A percentile compares a stretch with the other conserved stretches of the same genome.
Evolutionary conservation across 23 red algal species (phyloP).

Genomic region (Gracilaria vermiculophylla): DNA sequence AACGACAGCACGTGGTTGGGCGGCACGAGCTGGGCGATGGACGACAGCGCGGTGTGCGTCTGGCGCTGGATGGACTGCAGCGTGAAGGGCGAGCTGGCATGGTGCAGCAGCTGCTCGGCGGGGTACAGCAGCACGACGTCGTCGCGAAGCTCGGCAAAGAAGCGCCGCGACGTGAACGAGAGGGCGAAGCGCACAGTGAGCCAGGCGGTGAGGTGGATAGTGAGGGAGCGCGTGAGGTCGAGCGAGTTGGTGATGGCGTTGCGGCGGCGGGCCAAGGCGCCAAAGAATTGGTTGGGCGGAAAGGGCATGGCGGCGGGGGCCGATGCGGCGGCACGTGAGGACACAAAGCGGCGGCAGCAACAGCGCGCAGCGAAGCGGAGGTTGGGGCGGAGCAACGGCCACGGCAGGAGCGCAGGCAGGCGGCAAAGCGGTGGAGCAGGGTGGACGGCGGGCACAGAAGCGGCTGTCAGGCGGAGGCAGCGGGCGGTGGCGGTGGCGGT

Average conservation of each 20-base stretch:
- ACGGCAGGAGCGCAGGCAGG: too few species aligned
- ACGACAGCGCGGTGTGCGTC: background rate
- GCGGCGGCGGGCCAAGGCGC: background rate
- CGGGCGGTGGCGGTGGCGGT: too few species aligned
- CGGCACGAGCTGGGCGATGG: slow-evolving; percentile 2
- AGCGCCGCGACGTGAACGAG: background rate
- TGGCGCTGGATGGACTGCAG: background rate
- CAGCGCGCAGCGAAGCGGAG: background rate
- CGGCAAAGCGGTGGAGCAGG: too few species aligned
- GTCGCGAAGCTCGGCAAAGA: slow-evolving; percentile 7
- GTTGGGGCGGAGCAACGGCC: too few species aligned
- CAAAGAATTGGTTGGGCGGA: background rate
- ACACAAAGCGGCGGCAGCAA: too few species aligned
- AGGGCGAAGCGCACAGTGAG: background rate
- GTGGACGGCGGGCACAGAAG: too few species aligned
- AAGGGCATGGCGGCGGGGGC: background rate
- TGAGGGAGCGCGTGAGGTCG: slow-evolving; percentile 12
- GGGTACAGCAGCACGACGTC: slow-evolving; percentile 35
- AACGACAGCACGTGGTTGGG: slow-evolving; percentile 1
- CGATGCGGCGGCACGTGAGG: too few species aligned
- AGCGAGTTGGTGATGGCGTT: slow-evolving; percentile 17
- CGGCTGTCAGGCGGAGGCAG: too few species aligned
- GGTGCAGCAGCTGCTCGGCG: background rate
- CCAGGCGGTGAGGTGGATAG: slow-evolving; percentile 21
- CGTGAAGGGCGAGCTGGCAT: background rate